These are phyloP conservation scores for Trichoderma koningiopsis DNA, from an alignment of 2,329 filamentous ascomycete species.

Conservation along the genomic window DNA sequence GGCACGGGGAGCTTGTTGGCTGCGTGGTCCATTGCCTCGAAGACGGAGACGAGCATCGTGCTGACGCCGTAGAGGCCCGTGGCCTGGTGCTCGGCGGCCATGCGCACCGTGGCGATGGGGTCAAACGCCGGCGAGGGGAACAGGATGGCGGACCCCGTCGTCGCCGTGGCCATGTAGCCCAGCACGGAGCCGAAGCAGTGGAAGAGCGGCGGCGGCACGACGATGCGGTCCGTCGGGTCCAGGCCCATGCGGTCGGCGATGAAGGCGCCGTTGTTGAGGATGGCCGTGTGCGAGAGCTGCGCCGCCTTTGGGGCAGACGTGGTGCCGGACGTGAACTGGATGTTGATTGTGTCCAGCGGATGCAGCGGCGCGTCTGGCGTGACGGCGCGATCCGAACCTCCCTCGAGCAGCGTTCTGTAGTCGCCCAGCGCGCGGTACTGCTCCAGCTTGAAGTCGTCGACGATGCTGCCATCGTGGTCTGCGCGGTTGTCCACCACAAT, in stretches of 20 bases:
- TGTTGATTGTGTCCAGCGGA: conserved; percentile 79
- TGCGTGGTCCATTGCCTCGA: conserved; percentile 68
- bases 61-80: conserved; percentile 82
- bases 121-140: conserved; percentile 89
- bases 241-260: conserved; percentile 87
- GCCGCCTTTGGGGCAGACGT: conserved; percentile 90
- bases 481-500: conserved; percentile 78
- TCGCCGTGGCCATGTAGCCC: conserved; percentile 95
- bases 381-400: conserved; percentile 39
- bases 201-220: conserved; percentile 84
- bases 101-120: conserved; percentile 67
- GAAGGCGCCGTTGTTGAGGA: conserved; percentile 87
- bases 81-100: conserved; percentile 55
- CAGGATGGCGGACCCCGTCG: conserved; percentile 74
- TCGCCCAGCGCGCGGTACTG: conserved; percentile 47
- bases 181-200: conserved; percentile 89
- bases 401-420: conserved; percentile 46
- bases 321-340: conserved; percentile 97
- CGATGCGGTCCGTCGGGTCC: conserved; percentile 70
- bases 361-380: conserved; percentile 51
- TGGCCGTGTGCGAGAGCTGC: conserved; percentile 80
- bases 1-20: conserved; percentile 31
- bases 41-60: conserved; percentile 90
- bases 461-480: conserved; percentile 49
- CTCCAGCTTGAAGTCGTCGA: conserved; percentile 48